Percentiles rank a stretch among this genome's conserved stretches.
Conservation (phyloP, 495 filamentous ascomycete genomes). For the Ramalina peruviana region DNA sequence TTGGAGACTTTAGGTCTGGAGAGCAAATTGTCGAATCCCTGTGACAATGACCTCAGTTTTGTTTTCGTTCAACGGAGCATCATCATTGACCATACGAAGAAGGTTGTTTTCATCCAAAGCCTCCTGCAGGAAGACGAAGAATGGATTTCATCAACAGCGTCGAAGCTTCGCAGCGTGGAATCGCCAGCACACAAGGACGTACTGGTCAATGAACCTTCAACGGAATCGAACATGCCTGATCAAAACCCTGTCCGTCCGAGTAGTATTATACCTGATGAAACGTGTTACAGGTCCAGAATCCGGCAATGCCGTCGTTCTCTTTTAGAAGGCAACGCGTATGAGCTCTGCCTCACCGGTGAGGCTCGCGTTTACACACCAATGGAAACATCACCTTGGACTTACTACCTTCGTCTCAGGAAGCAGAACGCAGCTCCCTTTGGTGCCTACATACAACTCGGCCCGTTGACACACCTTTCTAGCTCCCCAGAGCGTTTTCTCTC, state of each 20-base stretch:
- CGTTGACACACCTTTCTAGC: conserved; percentile 58
- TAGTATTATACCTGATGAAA: conserved; percentile 30
- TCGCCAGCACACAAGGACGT: too few relatives aligned
- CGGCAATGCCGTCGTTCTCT: conserved; percentile 57
- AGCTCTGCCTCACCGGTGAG: conserved; percentile 76
- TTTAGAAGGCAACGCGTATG: conserved; percentile 73
- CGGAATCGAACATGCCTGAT: too few relatives aligned
- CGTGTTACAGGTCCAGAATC: conserved; percentile 50
- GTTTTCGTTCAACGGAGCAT: conserved; percentile 68
- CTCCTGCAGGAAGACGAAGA: conserved; percentile 28
- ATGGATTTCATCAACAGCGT: conserved; percentile 28
- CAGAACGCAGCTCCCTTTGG: conserved; percentile 79
- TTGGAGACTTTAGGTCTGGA: conserved; percentile 45
- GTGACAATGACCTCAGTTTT: conserved; percentile 48
- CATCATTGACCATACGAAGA: conserved; percentile 57
- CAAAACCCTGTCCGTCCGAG: too few relatives aligned
- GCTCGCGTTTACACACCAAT: conserved; percentile 33
- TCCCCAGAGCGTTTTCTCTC: conserved; percentile 88
- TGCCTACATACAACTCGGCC: conserved; percentile 61
- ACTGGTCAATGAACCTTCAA: too few relatives aligned
- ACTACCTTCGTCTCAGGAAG: conserved; percentile 36
- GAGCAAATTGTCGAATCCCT: background rate
- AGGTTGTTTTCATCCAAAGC: conserved; percentile 50
- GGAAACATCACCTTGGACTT: conserved; percentile 19
- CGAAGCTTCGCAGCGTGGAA: too few relatives aligned